Percentiles rank a stretch among this genome's conserved stretches.
phyloP scores from a whole-genome alignment of 2,329 filamentous ascomycete species.

The Aspergillus novofumigatus region DNA sequence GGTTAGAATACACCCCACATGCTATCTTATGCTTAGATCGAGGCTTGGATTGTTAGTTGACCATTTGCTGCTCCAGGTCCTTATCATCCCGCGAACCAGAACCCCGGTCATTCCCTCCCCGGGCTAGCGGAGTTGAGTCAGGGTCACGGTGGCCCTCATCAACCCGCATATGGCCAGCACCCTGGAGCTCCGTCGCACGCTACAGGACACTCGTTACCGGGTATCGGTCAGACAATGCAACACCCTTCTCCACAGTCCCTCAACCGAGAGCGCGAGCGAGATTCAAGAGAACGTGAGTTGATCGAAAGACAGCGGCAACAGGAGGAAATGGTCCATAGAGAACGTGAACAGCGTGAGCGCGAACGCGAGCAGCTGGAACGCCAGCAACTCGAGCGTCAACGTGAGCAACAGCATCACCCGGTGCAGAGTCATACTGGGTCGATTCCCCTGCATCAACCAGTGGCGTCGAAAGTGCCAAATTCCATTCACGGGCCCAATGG shows the following conservation, averaged over 20 bases:
- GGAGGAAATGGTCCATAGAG: constrained; percentile 55
- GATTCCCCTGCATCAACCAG: constrained; percentile 89
- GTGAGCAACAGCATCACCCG: constrained; percentile 60
- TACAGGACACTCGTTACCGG: constrained; percentile 36
- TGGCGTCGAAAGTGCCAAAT: constrained; percentile 73
- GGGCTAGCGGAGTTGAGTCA: constrained; percentile 46
- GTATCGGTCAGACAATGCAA: constrained; percentile 40
- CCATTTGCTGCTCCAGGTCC: constrained; percentile 26
- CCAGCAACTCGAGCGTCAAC: constrained; percentile 53
- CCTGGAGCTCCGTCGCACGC: constrained; percentile 33
- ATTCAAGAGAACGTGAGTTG: constrained; percentile 53
- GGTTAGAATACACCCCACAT: constrained; percentile 27
- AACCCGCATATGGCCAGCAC: constrained; percentile 42
- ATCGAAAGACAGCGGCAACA: constrained; percentile 46
- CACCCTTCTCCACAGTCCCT: constrained; percentile 40
- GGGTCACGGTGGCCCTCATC: constrained; percentile 38
- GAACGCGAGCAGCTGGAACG: constrained; percentile 54
- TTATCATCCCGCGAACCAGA: constrained; percentile 40
- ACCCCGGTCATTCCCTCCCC: constrained; percentile 43
- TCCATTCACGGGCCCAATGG: constrained; percentile 92
- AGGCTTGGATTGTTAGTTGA: constrained; percentile 12
- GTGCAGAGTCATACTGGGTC: constrained; percentile 86
- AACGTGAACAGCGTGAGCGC: constrained; percentile 50
- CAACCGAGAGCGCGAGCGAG: constrained; percentile 45
- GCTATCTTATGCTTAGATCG: not conserved